These are phyloP conservation scores for Sporothrix luriei DNA, from an alignment of 2,329 filamentous ascomycete species.

Conservation along the genomic window DNA sequence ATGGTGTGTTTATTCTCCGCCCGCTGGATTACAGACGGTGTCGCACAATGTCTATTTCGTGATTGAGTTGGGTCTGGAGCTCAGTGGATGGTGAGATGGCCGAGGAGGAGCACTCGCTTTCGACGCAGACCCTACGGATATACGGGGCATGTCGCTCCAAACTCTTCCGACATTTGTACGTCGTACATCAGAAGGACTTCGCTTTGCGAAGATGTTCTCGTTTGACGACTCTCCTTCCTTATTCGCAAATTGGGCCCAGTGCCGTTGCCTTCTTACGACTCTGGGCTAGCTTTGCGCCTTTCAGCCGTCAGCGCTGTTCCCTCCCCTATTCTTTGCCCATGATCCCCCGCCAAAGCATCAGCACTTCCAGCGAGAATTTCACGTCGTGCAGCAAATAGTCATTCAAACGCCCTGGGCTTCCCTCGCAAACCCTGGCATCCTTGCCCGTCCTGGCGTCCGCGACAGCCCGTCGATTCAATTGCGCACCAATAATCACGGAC, in stretches of 20 bases:
- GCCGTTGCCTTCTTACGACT: neutral
- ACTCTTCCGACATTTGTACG: too few relatives aligned
- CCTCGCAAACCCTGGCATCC: neutral
- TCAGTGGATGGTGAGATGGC: neutral
- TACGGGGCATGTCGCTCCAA: too few relatives aligned
- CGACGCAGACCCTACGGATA: too few relatives aligned
- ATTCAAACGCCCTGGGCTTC: neutral
- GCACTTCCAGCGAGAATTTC: slow-evolving; percentile 19
- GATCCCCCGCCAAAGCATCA: neutral
- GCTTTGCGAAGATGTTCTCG: neutral
- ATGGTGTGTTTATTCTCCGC: slow-evolving; percentile 8
- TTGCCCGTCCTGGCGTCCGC: neutral
- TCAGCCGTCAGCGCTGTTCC: too few relatives aligned
- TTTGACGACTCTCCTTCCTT: neutral
- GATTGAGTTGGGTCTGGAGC: neutral
- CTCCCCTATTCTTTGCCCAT: too few relatives aligned
- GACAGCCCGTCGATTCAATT: neutral
- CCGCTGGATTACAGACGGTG: neutral
- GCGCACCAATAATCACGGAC: slow-evolving; percentile 15
- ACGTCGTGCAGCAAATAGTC: neutral
- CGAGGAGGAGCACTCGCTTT: too few relatives aligned
- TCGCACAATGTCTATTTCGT: neutral
- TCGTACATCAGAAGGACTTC: too few relatives aligned
- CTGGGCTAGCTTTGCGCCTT: slow-evolving; percentile 19
- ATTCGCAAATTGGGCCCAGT: neutral